phyloP scores from a whole-genome alignment of 345 rosid genomes.

The Lepidium aucheri region DNA sequence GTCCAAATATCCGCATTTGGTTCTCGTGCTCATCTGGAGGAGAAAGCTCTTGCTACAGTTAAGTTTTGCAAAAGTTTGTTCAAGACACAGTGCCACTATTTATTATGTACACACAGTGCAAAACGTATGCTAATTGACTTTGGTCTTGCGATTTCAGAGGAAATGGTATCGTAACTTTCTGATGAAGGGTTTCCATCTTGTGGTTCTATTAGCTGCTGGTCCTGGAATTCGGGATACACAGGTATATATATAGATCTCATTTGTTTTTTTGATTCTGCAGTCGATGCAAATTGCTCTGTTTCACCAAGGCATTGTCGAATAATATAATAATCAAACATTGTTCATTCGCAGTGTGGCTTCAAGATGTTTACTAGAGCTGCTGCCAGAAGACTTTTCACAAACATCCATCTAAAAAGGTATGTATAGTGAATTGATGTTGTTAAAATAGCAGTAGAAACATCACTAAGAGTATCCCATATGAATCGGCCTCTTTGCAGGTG shows the following conservation, averaged over 20 bases:
- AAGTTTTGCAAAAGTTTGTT: constrained; percentile 23
- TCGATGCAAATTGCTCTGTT: background rate
- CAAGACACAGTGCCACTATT: background rate
- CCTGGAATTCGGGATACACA: constrained; percentile 97
- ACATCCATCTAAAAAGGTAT: constrained; percentile 80
- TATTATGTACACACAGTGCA: background rate
- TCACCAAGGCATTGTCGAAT: background rate
- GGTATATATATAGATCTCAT: constrained; percentile 26
- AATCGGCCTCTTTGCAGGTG: constrained; percentile 45
- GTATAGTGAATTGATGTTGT: background rate
- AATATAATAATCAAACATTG: background rate
- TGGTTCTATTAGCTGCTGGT: constrained; percentile 81
- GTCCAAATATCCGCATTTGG: constrained; percentile 80
- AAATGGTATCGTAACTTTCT: constrained; percentile 96
- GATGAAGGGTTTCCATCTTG: constrained; percentile 97
- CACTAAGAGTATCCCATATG: background rate
- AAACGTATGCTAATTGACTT: constrained; percentile 13
- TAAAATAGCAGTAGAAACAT: background rate
- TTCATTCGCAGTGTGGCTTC: constrained; percentile 75
- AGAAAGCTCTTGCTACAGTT: constrained; percentile 92
- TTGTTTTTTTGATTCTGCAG: background rate
- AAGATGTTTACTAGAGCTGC: constrained; percentile 99
- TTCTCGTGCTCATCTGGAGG: constrained; percentile 98
- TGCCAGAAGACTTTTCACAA: constrained; percentile 86
- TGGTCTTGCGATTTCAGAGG: constrained; percentile 47